A percentile compares a stretch with the other conserved stretches of the same genome.
These are phyloP conservation scores for Orbilia brochopaga DNA, from an alignment of 2,329 filamentous ascomycete genomes.

Conservation along the genomic window DNA sequence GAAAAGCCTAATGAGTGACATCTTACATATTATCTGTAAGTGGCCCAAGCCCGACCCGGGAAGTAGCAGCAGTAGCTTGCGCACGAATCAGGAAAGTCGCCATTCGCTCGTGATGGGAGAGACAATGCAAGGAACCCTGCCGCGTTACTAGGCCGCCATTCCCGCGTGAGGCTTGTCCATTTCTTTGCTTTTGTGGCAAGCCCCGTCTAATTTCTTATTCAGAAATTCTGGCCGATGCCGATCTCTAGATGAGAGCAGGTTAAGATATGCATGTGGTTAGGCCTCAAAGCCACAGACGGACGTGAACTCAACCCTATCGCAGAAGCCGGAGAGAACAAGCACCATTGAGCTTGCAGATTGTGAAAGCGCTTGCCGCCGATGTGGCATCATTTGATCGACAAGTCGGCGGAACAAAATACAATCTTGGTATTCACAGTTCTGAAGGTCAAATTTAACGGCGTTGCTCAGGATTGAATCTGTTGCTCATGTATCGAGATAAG, in stretches of 20 bases:
- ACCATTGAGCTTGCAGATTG: background rate
- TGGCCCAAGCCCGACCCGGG: constrained; percentile 44
- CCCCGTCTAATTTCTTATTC: constrained; percentile 10
- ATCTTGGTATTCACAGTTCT: too few relatives aligned
- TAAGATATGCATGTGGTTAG: constrained; percentile 28
- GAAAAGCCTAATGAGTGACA: constrained; percentile 39
- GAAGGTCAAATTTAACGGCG: too few relatives aligned
- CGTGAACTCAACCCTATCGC: constrained; percentile 23
- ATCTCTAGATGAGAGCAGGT: background rate
- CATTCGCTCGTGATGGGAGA: constrained; percentile 27
- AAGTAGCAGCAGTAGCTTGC: constrained; percentile 35
- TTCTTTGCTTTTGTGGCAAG: constrained; percentile 13
- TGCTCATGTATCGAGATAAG: too few relatives aligned
- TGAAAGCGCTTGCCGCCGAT: constrained; percentile 1
- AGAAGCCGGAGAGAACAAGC: constrained; percentile 10
- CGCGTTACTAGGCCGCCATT: constrained; percentile 40
- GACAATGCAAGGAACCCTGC: constrained; percentile 36
- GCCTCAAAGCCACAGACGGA: constrained; percentile 15
- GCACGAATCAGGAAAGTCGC: constrained; percentile 46
- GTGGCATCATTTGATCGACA: background rate
- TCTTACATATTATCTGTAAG: constrained; percentile 19
- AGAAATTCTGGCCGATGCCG: constrained; percentile 27
- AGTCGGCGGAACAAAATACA: too few relatives aligned
- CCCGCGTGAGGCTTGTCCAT: constrained; percentile 38
- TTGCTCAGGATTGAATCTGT: too few relatives aligned